Evolutionary conservation across 2,329 filamentous ascomycete genomes (phyloP), one percentile per base, ranked within the genome.

Genomic region (Mycosphaerella sp.): DNA sequence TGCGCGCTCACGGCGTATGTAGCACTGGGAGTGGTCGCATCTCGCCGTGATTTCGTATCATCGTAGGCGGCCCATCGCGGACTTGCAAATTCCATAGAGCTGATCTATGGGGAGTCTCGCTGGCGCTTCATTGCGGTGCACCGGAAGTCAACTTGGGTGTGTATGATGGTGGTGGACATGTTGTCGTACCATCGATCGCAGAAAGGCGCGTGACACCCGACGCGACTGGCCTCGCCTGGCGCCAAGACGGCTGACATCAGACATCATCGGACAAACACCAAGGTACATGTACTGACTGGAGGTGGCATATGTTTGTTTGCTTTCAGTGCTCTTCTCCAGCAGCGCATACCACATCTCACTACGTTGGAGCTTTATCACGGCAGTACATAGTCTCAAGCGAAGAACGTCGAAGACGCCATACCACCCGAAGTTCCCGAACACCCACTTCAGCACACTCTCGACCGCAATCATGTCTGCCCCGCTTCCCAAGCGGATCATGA

Each of bases 401-500:
- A 14, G 27, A 17, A 30, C 25, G 17, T 28, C 5, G 40, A 16
- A 16, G 36, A 10, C 40, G 9, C 12, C 8, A 41, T 28, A 30
- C 25, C 25, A n/a, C 25, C 21, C 13, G n/a, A n/a, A n/a, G n/a
- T n/a, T n/a, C n/a, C n/a, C n/a, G 16, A 14, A 28, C 27, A 36
- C 50, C 36, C 35, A 21, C 30, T 35, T 40, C 32, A 14, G 34
- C 48, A n/a, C 32, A 28, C n/a, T 34, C 13, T 18, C 16, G 18
- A 17, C 34, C 36, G 27, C 35, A 25, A 57, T 55, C 55, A 78
- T 77, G 87, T 84, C 89, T 58, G 62, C 64, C 12, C 64, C 65
- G 40, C 78, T 98, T 60, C 91, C 93, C 28, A 98, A 98, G 79
- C 81, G 93, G 68, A 98, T 98, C 67, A 81, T 97, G 67, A 98